Evolutionary conservation across 805 yeast genomes (phyloP).

Genomic region (Saccharomycopsis guyanensis): DNA sequence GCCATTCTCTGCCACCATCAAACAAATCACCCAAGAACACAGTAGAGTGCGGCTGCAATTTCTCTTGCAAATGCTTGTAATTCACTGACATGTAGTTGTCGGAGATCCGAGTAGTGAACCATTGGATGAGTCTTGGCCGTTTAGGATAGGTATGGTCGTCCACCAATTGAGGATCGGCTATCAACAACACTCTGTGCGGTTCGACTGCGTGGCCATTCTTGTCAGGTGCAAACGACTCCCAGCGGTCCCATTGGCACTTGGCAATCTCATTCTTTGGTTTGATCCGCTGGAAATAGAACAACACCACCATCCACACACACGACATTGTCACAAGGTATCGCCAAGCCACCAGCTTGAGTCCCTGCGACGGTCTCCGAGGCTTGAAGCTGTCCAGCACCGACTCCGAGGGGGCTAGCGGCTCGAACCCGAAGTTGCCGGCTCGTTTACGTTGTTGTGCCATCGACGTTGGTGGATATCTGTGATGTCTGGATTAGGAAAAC

Average conservation of each 20-base stretch:
- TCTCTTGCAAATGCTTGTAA: conserved; percentile 48
- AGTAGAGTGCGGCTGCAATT: conserved; percentile 65
- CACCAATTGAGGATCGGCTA: conserved; percentile 93
- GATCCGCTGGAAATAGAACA: conserved; percentile 49
- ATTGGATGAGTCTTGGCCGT: conserved; percentile 42
- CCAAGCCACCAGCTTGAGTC: too few species aligned
- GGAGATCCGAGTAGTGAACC: conserved; percentile 50
- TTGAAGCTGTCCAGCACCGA: too few species aligned
- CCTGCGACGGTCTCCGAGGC: too few species aligned
- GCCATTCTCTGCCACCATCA: conserved; percentile 93
- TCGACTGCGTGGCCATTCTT: neutral
- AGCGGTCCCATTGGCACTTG: conserved; percentile 31
- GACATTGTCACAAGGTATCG: conserved; percentile 23
- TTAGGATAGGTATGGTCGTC: conserved; percentile 85
- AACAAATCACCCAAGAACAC: conserved; percentile 86
- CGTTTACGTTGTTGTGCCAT: too few species aligned
- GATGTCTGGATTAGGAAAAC: too few species aligned
- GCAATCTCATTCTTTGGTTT: conserved; percentile 38
- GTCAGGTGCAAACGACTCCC: conserved; percentile 16
- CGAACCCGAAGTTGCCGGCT: too few species aligned
- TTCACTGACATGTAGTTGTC: conserved; percentile 80
- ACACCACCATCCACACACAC: conserved; percentile 35
- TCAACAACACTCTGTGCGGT: conserved; percentile 44
- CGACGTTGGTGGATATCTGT: too few species aligned
- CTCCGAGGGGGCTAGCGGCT: too few species aligned